Conservation (phyloP, 805 yeast genomes). For the Candida quercuum region DNA sequence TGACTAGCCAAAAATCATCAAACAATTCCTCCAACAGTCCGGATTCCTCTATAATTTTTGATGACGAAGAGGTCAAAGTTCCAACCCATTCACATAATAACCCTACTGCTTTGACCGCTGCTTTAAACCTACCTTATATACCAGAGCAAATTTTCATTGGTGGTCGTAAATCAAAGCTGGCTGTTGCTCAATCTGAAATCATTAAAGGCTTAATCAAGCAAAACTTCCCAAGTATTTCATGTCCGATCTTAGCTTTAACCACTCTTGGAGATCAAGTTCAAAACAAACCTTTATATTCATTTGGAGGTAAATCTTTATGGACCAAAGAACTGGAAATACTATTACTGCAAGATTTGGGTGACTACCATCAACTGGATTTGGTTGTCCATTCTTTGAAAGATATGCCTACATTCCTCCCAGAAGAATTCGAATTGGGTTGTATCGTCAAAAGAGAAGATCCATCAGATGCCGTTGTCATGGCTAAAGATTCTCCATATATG, state of each 20-base stretch:
- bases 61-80: constrained; percentile 12
- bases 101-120: constrained; percentile 6
- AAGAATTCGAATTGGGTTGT: constrained; percentile 85
- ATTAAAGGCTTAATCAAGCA: constrained; percentile 57
- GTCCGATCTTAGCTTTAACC: constrained; percentile 72
- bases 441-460: constrained; percentile 87
- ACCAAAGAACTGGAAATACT: constrained; percentile 88
- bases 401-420: constrained; percentile 86
- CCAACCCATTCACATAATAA: background rate
- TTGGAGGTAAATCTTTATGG: constrained; percentile 97
- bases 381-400: constrained; percentile 94
- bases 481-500: constrained; percentile 54
- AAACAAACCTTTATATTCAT: constrained; percentile 80
- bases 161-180: constrained; percentile 83
- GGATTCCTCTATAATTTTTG: constrained; percentile 18
- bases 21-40: constrained; percentile 7
- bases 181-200: constrained; percentile 78
- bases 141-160: constrained; percentile 50
- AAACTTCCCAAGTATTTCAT: constrained; percentile 58
- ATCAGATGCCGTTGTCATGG: constrained; percentile 85
- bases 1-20: constrained; percentile 9
- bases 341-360: constrained; percentile 56
- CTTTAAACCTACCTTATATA: constrained; percentile 15
- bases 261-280: constrained; percentile 91
- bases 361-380: constrained; percentile 67